Percentiles rank a stretch among this genome's conserved stretches.
Conservation (phyloP, 2,329 filamentous ascomycete species). For the Colletotrichum liaoningense region DNA sequence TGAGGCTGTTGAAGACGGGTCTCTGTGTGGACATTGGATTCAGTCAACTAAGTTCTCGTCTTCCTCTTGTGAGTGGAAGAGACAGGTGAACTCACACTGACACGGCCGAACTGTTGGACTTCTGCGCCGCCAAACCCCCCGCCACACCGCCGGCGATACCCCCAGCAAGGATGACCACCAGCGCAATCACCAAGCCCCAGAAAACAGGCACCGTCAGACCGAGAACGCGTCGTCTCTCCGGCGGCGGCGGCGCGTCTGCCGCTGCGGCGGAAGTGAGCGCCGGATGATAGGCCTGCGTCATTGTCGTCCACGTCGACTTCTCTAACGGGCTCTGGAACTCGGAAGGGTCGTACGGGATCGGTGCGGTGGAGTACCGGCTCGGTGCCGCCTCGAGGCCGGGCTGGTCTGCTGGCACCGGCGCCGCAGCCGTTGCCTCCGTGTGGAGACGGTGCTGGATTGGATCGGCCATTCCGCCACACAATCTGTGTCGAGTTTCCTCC, state of each 20-base stretch:
- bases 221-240: constrained; percentile 23
- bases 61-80: too few species aligned
- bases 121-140: constrained; percentile 35
- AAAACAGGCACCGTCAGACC: constrained; percentile 37
- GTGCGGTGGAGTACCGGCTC: background rate
- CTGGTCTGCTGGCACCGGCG: background rate
- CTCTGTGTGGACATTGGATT: background rate
- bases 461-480: background rate
- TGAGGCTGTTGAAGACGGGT: background rate
- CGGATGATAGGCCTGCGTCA: background rate
- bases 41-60: background rate
- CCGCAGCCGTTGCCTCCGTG: background rate
- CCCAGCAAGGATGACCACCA: constrained; percentile 36
- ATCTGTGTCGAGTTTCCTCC: background rate
- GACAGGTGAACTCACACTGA: background rate
- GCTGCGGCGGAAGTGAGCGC: background rate
- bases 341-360: constrained; percentile 1
- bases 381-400: constrained; percentile 14
- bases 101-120: constrained; percentile 4
- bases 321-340: background rate
- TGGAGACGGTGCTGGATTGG: background rate
- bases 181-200: constrained; percentile 33
- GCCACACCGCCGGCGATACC: constrained; percentile 38
- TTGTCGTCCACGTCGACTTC: background rate
- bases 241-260: background rate